phyloP scores from a whole-genome alignment of 768 basidiomycete genomes.

The Tricholoma sp. region DNA sequence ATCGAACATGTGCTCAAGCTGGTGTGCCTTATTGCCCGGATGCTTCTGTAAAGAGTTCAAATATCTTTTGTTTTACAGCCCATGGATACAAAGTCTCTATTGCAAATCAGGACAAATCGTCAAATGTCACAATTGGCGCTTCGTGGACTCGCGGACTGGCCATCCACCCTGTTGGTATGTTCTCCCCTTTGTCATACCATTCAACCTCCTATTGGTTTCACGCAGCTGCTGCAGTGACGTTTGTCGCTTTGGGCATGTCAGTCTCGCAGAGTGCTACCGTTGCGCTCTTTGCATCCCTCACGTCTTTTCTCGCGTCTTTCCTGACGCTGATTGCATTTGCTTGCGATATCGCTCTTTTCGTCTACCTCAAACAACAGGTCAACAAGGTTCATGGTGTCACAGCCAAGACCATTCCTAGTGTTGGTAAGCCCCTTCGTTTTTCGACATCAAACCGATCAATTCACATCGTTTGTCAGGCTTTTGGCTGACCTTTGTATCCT shows the following conservation, averaged over 20 bases:
- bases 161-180: constrained; percentile 70
- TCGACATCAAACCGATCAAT: constrained; percentile 1
- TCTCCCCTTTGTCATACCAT: not conserved
- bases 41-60: not conserved
- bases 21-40: constrained; percentile 30
- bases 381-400: constrained; percentile 39
- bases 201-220: not conserved
- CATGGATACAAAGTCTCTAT: constrained; percentile 52
- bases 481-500: constrained; percentile 67
- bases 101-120: constrained; percentile 29
- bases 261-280: constrained; percentile 54
- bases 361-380: constrained; percentile 54
- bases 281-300: constrained; percentile 56
- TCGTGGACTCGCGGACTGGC: constrained; percentile 74
- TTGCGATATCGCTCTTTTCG: constrained; percentile 72
- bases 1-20: constrained; percentile 42
- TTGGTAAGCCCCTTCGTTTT: constrained; percentile 41
- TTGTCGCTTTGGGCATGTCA: constrained; percentile 59
- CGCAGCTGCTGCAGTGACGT: constrained; percentile 48
- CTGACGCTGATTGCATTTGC: constrained; percentile 70
- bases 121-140: constrained; percentile 38
- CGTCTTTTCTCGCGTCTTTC: constrained; percentile 66
- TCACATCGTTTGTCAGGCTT: constrained; percentile 42
- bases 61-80: constrained; percentile 25
- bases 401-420: constrained; percentile 50